phyloP scores from a whole-genome alignment of 306 rosid species.

The Sphenostylis stenocarpa region DNA sequence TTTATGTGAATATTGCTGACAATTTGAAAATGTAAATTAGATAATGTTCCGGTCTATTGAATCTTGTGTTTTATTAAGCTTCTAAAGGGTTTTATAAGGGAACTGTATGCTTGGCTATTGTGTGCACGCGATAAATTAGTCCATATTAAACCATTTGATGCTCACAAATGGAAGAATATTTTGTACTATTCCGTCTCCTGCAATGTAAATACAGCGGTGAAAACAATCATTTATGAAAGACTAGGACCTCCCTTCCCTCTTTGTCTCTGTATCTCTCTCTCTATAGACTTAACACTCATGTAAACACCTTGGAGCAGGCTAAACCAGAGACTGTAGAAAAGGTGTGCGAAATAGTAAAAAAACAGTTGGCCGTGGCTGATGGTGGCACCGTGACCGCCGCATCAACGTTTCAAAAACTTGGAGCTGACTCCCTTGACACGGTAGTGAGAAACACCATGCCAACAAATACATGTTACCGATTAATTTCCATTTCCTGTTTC shows the following conservation, averaged over 20 bases:
- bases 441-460: constrained; percentile 28
- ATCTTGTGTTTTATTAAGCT: not conserved
- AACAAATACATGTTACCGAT: not conserved
- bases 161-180: not conserved
- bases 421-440: constrained; percentile 84
- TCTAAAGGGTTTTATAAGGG: not conserved
- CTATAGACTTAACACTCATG: not conserved
- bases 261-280: not conserved
- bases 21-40: not conserved
- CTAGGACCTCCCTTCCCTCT: not conserved
- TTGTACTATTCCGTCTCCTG: not conserved
- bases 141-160: too few species aligned
- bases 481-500: not conserved
- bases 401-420: constrained; percentile 63
- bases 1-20: not conserved
- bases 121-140: too few species aligned
- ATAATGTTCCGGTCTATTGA: not conserved
- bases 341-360: constrained; percentile 61
- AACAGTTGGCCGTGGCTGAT: constrained; percentile 61
- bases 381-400: constrained; percentile 35
- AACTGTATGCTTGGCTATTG: not conserved
- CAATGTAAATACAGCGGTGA: not conserved
- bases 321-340: constrained; percentile 60
- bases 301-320: constrained; percentile 47
- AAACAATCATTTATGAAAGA: not conserved